Evolutionary conservation across 169 alveolate species (phyloP).

Genomic region (Eimeria tenella): DNA sequence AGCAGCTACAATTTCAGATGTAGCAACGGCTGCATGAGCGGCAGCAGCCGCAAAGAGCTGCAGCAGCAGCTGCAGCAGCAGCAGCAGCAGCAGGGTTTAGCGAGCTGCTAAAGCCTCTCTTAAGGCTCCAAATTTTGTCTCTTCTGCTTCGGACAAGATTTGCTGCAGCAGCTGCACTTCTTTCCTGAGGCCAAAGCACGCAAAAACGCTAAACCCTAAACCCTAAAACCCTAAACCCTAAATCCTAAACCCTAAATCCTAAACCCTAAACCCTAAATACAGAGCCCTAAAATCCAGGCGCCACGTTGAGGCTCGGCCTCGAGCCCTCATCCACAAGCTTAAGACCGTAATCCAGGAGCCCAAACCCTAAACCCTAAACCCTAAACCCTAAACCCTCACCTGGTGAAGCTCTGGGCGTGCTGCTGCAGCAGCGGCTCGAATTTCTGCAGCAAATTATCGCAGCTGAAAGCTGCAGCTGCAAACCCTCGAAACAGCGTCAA

Average conservation of each 20-base stretch:
- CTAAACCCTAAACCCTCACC: conserved; percentile 3
- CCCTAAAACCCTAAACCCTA: too few species aligned
- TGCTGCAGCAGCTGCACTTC: conserved; percentile 29
- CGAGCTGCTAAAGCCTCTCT: background rate
- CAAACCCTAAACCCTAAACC: background rate
- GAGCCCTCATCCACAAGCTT: too few species aligned
- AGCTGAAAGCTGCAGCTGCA: background rate
- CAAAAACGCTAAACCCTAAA: too few species aligned
- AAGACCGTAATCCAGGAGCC: background rate
- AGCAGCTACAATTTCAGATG: too few species aligned
- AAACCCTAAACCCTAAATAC: too few species aligned
- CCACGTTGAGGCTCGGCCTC: background rate
- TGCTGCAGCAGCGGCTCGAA: conserved; percentile 11
- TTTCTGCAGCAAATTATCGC: background rate
- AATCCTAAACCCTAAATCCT: too few species aligned
- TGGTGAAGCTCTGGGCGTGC: background rate
- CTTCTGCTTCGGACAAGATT: background rate
- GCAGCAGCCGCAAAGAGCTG: too few species aligned
- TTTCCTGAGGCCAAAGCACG: background rate
- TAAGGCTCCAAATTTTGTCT: background rate
- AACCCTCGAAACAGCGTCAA: background rate
- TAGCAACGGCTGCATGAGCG: too few species aligned
- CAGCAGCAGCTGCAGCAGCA: background rate
- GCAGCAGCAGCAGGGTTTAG: background rate
- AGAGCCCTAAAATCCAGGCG: too few species aligned